Conservation (phyloP, 768 basidiomycete genomes). For the Suillus tomentosus region DNA sequence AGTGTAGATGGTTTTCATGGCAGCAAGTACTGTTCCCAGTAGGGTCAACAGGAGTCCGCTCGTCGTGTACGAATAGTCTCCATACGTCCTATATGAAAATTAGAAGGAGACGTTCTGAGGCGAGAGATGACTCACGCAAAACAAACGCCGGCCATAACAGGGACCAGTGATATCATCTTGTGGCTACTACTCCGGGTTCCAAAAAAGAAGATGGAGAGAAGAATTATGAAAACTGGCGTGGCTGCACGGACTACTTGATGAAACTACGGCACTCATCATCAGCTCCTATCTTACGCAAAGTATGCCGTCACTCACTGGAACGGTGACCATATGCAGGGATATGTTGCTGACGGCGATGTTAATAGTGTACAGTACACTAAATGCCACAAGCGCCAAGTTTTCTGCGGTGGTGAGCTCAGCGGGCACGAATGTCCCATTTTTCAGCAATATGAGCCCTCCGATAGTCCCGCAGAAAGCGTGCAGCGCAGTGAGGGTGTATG, state of each 20-base stretch:
- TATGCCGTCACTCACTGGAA: constrained; percentile 64
- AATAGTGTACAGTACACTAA: constrained; percentile 88
- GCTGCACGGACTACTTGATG: constrained; percentile 96
- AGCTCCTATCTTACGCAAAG: neutral
- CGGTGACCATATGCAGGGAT: constrained; percentile 83
- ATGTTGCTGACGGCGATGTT: constrained; percentile 96
- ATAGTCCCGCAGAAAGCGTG: constrained; percentile 86
- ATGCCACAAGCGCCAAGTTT: constrained; percentile 67
- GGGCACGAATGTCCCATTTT: constrained; percentile 58
- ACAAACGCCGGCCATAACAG: constrained; percentile 88
- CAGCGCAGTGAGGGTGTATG: constrained; percentile 91
- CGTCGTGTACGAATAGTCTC: constrained; percentile 90
- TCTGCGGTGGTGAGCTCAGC: constrained; percentile 52
- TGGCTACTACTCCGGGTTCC: constrained; percentile 55
- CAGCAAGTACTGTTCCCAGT: constrained; percentile 87
- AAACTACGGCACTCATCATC: constrained; percentile 55
- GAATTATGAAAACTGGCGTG: constrained; percentile 89
- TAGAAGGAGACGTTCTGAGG: neutral
- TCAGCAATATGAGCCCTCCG: constrained; percentile 72
- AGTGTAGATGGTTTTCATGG: constrained; percentile 91
- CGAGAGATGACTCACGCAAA: constrained; percentile 61
- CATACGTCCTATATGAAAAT: constrained; percentile 68
- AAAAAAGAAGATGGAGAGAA: constrained; percentile 72
- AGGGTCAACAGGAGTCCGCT: constrained; percentile 88
- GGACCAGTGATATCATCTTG: constrained; percentile 74